phyloP scores from a whole-genome alignment of 345 rosid species.

The Eucalyptus shirleyi region DNA sequence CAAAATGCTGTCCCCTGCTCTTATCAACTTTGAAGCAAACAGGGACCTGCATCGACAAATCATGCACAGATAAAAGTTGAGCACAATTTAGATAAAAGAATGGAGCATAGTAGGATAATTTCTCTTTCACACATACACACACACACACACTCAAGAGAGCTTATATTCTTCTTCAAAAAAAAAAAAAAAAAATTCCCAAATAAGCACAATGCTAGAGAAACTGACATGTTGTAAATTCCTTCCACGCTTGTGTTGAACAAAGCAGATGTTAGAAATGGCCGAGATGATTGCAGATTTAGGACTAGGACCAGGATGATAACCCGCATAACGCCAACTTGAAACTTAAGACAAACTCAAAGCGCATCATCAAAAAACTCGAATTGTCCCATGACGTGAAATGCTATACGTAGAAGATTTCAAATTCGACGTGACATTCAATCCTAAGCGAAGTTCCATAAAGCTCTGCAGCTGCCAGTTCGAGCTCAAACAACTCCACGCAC shows the following conservation, averaged over 20 bases:
- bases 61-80: not conserved
- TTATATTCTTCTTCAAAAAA: not conserved
- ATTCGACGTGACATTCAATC: not conserved
- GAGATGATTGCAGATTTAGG: not conserved
- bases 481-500: not conserved
- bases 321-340: not conserved
- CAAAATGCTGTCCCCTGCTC: constrained; percentile 57
- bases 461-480: not conserved
- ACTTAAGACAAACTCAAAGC: not conserved
- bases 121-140: not conserved
- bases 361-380: not conserved
- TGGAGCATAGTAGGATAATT: not conserved
- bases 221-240: not conserved
- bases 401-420: not conserved
- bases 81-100: not conserved
- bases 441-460: not conserved
- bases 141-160: not conserved
- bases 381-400: not conserved
- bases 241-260: not conserved
- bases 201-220: not conserved
- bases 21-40: constrained; percentile 46
- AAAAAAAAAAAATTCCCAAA: not conserved
- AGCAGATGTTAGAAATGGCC: not conserved
- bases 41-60: constrained; percentile 30
- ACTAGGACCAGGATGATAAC: not conserved